Base-by-base conservation (phyloP, 441 rosid genomes). In the Raphanus hybrid region DNA sequence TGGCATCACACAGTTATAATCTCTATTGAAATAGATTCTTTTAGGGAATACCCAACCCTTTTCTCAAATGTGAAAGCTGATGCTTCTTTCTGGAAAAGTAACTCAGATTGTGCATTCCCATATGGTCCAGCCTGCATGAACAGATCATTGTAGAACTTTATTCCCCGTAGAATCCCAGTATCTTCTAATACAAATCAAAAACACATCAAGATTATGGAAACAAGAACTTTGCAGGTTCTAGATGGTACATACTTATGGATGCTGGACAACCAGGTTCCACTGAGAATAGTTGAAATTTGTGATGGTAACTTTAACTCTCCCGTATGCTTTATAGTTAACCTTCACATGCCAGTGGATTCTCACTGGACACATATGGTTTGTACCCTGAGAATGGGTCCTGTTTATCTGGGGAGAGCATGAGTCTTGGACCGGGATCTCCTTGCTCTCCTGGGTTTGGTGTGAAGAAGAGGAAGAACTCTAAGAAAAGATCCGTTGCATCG, bases 341-440 rank as follows among this genome's bases (percentile, higher is more conserved):
- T 94, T 94, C 65, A 94, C 94, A 79, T 94, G 99, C 99, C 99
- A 94, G 75, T 94, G 99, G 70, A 94, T 92, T 68, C 97, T 85
- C 48, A 92, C 70, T 1, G 98, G 98, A 82, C 98, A 94, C 98
- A 91, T 92, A 63, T 94, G 99, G 66, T 87, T 89, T 89, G 99
- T 92, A 80, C 99, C 26, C 26, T 23, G 26, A 23, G 26, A 23
- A 23, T 23, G 26, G 26, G 26, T 23, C 2, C 26, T 23, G 34
- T 3, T 29, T 29, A 29, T 29, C 34, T 29, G 34, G 1, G 1
- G 34, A 29, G 34, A 29, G 34, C 34, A 29, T 4, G 4, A 29
- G 34, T 29, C 34, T 1, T 5, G 1, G 34, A 29, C 34, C 34
- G 34, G 34, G 34, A 3, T 29, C 6, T 29, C 6, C 34, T 29